A percentile compares a stretch with the other conserved stretches of the same genome.
Evolutionary conservation across 192 early-diverging fungal genomes (phyloP).

Genomic region (Coemansia sp.): DNA sequence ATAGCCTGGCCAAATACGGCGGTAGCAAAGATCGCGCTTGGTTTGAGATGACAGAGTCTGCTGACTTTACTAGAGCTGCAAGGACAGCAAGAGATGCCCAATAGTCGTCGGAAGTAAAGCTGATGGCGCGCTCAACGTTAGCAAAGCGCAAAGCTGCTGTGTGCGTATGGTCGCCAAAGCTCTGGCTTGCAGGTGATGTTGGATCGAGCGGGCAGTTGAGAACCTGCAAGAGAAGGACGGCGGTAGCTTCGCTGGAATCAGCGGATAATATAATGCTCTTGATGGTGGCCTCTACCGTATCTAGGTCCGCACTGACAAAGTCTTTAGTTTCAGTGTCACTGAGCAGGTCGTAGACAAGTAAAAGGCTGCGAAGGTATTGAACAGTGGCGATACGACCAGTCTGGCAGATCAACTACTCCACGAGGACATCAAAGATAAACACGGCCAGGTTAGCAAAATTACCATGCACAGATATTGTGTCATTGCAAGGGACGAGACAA

Average conservation of each 20-base stretch:
- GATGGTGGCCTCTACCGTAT: conserved; percentile 24
- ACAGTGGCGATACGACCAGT: conserved; percentile 24
- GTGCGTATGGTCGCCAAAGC: background rate
- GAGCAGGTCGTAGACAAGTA: conserved; percentile 40
- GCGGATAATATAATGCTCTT: conserved; percentile 31
- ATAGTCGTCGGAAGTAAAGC: conserved; percentile 23
- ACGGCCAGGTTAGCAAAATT: too few species aligned
- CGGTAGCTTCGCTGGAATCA: conserved; percentile 3
- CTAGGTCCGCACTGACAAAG: conserved; percentile 21
- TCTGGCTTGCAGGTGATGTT: conserved; percentile 16
- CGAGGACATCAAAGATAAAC: background rate
- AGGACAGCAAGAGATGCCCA: conserved; percentile 34
- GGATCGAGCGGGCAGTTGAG: conserved; percentile 3
- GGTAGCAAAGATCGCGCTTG: conserved; percentile 23
- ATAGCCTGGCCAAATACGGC: conserved; percentile 21
- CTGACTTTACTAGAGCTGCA: conserved; percentile 10
- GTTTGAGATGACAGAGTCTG: conserved; percentile 5
- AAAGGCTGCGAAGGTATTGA: conserved; percentile 34
- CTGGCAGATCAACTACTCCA: conserved; percentile 39
- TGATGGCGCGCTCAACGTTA: conserved; percentile 8
- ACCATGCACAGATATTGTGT: too few species aligned
- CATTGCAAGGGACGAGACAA: too few species aligned
- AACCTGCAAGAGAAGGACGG: conserved; percentile 27
- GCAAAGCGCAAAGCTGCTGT: background rate
- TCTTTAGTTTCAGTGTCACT: conserved; percentile 19